Conservation (phyloP, 2,329 filamentous ascomycete genomes). For the Malbranchea zuffiana region DNA sequence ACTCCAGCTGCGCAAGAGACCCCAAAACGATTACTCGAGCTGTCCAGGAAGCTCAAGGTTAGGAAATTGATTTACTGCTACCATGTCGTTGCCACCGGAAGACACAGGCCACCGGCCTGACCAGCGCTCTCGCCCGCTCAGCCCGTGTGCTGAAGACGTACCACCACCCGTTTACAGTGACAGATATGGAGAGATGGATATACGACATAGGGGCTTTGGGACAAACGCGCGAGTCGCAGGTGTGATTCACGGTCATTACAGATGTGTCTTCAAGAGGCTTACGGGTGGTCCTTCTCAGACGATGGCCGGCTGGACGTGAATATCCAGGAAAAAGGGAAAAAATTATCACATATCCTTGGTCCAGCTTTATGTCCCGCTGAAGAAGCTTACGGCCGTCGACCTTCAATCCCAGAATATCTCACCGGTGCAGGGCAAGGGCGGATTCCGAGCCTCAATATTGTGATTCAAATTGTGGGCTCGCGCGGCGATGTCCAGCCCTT, state of each 20-base stretch:
- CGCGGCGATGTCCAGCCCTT: slow-evolving; percentile 69
- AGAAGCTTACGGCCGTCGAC: slow-evolving; percentile 22
- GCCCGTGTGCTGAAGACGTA: slow-evolving; percentile 14
- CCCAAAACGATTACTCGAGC: too few relatives aligned
- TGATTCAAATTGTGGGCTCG: slow-evolving; percentile 65
- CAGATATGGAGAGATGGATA: slow-evolving; percentile 50
- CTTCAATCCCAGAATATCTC: slow-evolving; percentile 49
- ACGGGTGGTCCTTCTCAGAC: slow-evolving; percentile 34
- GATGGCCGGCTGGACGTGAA: slow-evolving; percentile 72
- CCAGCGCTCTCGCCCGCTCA: neutral
- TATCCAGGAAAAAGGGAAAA: slow-evolving; percentile 59
- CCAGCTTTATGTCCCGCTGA: slow-evolving; percentile 48
- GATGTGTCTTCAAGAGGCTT: too few relatives aligned
- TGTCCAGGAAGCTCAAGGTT: too few relatives aligned
- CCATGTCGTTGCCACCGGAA: slow-evolving; percentile 2
- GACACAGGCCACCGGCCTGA: slow-evolving; percentile 1
- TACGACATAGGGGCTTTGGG: slow-evolving; percentile 52
- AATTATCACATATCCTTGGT: slow-evolving; percentile 55
- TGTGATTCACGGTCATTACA: too few relatives aligned
- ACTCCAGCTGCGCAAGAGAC: too few relatives aligned
- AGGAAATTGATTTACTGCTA: too few relatives aligned
- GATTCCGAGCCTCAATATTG: slow-evolving; percentile 54
- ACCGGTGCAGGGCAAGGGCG: slow-evolving; percentile 52
- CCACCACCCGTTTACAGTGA: slow-evolving; percentile 19
- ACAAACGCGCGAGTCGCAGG: slow-evolving; percentile 51